Base-by-base conservation (phyloP, 2,329 filamentous ascomycete species). In the Penicillium sp. region DNA sequence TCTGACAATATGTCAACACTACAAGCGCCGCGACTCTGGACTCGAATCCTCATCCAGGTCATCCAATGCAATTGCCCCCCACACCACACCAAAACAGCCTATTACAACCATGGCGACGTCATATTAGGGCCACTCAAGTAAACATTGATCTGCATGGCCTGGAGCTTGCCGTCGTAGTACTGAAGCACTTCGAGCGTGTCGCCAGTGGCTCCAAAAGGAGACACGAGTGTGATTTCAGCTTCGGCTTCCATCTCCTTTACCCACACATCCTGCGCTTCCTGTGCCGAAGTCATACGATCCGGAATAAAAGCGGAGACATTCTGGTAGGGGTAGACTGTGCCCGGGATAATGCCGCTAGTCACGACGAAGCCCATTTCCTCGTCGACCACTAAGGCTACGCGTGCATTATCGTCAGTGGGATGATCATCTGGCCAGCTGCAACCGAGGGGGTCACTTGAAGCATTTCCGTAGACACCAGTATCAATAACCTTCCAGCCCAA, bases 271-370 rank as follows among this genome's bases (percentile, higher is more conserved):
- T 57, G 55, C 19, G 51, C 47, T 19, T 53, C 51, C 21, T 57
- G 55, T 3, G 55, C 24, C 1, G 41, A 14, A 9, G 55, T 24
- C 55, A 57, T 54, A 2, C 14, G 24, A 24, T 57, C n/a, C 13
- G 55, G 55, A 14, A 57, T 54, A 13, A 57, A 57, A 19, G 55
- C 55, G 14, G 55, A 57, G 24, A 54, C 31, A 16, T 57, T 57
- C 14, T 11, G 21, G 8, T 57, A 57, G 3, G 55, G 51, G 16
- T 53, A 57, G 11, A 57, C 51, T 3, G n/a, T 54, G 26, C 51
- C 55, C 3, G 46, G 46, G 37, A 57, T 51, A 8, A 51, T 45
- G 19, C 51, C 51, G 33, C 55, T 51, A 6, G 55, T 57, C 8
- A 57, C 31, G 13, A 54, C 45, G 14, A 57, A 54, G 26, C 55